Conservation (phyloP, 2,329 filamentous ascomycete species). For the Phoma sp. region DNA sequence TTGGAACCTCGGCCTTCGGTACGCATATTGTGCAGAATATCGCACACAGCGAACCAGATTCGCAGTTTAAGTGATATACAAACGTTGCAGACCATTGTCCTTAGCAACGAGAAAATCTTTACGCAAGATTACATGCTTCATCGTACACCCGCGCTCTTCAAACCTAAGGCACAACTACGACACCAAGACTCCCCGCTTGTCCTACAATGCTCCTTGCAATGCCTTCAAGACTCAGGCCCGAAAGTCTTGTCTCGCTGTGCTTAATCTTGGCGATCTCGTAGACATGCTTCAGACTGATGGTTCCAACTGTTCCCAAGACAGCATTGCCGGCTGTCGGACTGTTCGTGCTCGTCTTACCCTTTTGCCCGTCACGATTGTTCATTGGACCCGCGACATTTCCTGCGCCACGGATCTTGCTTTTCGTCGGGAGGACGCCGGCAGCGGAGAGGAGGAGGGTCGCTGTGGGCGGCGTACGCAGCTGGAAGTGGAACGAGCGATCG, state of each 20-base stretch:
- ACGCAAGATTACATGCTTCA: neutral
- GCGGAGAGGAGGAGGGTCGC: slow-evolving; percentile 87
- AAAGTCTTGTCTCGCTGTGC: slow-evolving; percentile 57
- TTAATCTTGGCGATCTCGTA: slow-evolving; percentile 99
- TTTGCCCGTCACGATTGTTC: slow-evolving; percentile 46
- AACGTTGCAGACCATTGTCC: neutral
- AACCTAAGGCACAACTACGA: slow-evolving; percentile 54
- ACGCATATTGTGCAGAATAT: slow-evolving; percentile 2
- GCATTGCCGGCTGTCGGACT: slow-evolving; percentile 59
- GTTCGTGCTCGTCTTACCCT: slow-evolving; percentile 44
- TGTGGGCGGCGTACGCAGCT: slow-evolving; percentile 91
- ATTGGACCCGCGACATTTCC: slow-evolving; percentile 57
- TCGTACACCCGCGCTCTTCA: neutral
- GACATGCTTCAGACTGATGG: slow-evolving; percentile 89
- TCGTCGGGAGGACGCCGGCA: slow-evolving; percentile 74
- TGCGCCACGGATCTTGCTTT: slow-evolving; percentile 78
- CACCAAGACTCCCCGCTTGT: slow-evolving; percentile 58
- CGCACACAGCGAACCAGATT: neutral
- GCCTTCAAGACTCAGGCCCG: slow-evolving; percentile 82
- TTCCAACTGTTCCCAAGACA: slow-evolving; percentile 79
- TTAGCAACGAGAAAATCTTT: neutral
- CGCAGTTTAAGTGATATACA: neutral
- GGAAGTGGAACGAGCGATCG: slow-evolving; percentile 91
- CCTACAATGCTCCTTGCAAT: slow-evolving; percentile 73
- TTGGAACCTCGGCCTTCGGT: neutral